Conservation (phyloP, 2,329 filamentous ascomycete genomes). For the Aspergillus udagawae region DNA sequence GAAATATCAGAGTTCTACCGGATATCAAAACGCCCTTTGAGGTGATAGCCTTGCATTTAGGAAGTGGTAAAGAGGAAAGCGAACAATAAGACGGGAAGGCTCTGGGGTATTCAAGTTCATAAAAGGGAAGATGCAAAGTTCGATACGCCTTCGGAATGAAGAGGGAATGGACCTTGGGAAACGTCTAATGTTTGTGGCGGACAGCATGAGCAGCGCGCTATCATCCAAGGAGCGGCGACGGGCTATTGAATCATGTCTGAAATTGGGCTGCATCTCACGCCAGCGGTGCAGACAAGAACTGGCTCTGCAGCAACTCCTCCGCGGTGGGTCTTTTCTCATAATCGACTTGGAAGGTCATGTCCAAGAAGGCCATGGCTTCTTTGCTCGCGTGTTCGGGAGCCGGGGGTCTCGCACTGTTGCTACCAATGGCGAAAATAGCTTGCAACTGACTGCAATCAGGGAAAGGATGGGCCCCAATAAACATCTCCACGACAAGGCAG, state of each 20-base stretch:
- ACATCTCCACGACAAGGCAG: slow-evolving; percentile 98
- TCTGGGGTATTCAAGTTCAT: neutral
- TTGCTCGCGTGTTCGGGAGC: slow-evolving; percentile 82
- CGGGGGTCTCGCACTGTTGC: slow-evolving; percentile 78
- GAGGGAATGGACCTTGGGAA: neutral
- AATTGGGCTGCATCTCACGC: slow-evolving; percentile 39
- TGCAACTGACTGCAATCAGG: slow-evolving; percentile 96
- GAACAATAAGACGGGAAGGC: neutral
- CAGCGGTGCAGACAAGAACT: slow-evolving; percentile 69
- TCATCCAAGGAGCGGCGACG: neutral
- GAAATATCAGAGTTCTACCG: neutral
- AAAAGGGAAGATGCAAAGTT: neutral
- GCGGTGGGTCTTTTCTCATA: slow-evolving; percentile 88
- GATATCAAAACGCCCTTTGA: neutral
- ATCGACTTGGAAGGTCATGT: slow-evolving; percentile 91
- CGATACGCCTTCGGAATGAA: neutral
- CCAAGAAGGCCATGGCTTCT: slow-evolving; percentile 78
- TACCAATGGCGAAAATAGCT: slow-evolving; percentile 97
- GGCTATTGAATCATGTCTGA: neutral
- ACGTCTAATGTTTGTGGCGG: neutral
- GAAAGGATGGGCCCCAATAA: slow-evolving; percentile 93
- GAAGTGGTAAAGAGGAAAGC: neutral
- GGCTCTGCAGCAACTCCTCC: slow-evolving; percentile 79
- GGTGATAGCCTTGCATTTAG: neutral
- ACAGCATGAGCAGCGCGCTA: neutral